Base-by-base conservation (phyloP, 2,329 filamentous ascomycete species). In the Pestalotiopsis sp. region DNA sequence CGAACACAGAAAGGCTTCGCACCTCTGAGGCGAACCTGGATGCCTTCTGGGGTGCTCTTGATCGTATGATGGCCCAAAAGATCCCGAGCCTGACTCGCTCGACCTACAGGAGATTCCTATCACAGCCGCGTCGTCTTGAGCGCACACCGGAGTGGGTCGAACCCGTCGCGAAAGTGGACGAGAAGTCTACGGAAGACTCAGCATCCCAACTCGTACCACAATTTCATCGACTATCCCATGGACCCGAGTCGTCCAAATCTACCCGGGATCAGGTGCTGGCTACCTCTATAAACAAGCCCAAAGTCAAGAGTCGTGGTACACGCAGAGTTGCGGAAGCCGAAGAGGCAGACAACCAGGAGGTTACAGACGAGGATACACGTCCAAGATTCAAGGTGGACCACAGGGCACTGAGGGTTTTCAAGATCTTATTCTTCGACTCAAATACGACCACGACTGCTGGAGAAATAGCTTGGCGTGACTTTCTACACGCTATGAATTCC, bases 401-500 rank as follows among this genome's bases (percentile, higher is more conserved):
- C 13, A 75, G 77, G 1, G 71, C 77, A 1, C 70, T 78, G 63
- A 80, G 78, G 66, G 77, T 79, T 11, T 80, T 81, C 63, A 73
- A 75, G 5, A 75, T 68, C 69, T 56, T 88, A 81, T 79, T 86
- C 82, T 64, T 78, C 79, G 71, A 77, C 61, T 74, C 77, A 0
- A 69, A 66, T 0, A 68, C 68, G 0, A 77, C 72, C 0, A 76
- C 82, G 0, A 76, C 79, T 0, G 81, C 82, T 0, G 83, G 83
- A 3, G 86, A 88, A 70, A 70, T 89, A 0, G 40, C 79, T 0
- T 89, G 86, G 87, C 75, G 70, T 2, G 85, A 88, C 64, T 85
- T 88, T 68, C 71, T 88, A 3, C 81, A 83, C 67, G 85, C 86
- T 0, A 84, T 89, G 82, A 69, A 71, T 0, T 78, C 78, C 0